Evolutionary conservation across 768 basidiomycete species (phyloP), one percentile per base, ranked within the genome.

Genomic region (Phlebiopsis gigantea): DNA sequence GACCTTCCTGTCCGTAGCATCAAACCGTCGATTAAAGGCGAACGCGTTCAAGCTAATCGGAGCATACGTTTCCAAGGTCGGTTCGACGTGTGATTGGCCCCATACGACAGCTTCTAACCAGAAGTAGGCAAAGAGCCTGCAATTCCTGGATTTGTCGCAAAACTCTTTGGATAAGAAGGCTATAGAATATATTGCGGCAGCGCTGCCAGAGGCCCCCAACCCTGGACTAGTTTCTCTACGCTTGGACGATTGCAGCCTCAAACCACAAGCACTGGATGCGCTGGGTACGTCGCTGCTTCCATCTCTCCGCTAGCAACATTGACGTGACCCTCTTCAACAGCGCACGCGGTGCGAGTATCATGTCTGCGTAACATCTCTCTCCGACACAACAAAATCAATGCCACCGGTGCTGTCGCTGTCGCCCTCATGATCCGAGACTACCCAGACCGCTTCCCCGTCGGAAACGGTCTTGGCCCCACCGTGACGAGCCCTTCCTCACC

Each of bases 351-450:
- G 17, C 88, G 96, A 4, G 84, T 81, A 0, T 93, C 93, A 0
- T 85, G 87, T 0, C 72, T 99, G 56, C 82, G 84, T 57, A 93
- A 99, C 66, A 85, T 99, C 48, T 96, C 93, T 4, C 73, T 99
- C 22, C 83, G 96, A 15, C 81, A 91, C 46, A 98, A 99, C 71
- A 82, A 83, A 43, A 97, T 98, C 64, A 83, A 79, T 30, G 79
- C 85, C 0, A 81, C 88, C 0, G 93, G 94, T 30, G 93, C 89
- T 7, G 93, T 98, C 5, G 90, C 93, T 0, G 77, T 98, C 12
- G 94, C 96, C 0, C 79, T 97, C 51, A 95, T 99, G 92, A 94
- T 98, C 60, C 83, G 90, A 51, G 96, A 99, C 70, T 98, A 98
- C 66, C 91, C 93, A 3, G 93, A 97, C 61, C 78, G 87, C 43